Conservation (phyloP, 768 basidiomycete genomes). For the Hemileccinum rubropunctum region DNA sequence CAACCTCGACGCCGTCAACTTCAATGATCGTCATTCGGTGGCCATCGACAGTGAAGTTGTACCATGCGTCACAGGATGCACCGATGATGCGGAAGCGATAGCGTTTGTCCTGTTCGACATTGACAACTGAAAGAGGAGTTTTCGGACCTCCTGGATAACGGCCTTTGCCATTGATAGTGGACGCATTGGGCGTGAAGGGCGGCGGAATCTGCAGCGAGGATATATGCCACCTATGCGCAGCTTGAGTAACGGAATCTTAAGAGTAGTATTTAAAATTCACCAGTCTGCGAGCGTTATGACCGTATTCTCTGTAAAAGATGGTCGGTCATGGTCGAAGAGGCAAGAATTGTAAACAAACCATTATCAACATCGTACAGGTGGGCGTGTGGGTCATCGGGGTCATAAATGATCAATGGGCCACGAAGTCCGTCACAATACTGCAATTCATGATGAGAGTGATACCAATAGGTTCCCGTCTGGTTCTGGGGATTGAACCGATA, state of each 20-base stretch:
- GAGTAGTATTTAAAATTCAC: constrained; percentile 24
- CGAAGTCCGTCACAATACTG: constrained; percentile 44
- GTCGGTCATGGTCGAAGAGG: background rate
- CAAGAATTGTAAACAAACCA: constrained; percentile 26
- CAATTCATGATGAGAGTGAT: constrained; percentile 40
- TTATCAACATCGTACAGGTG: constrained; percentile 46
- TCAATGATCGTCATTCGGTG: constrained; percentile 44
- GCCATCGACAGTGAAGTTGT: constrained; percentile 34
- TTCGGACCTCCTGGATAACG: constrained; percentile 35
- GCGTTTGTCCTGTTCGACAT: constrained; percentile 37
- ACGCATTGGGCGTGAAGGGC: constrained; percentile 34
- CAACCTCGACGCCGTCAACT: constrained; percentile 36
- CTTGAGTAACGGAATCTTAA: background rate
- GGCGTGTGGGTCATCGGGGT: constrained; percentile 42
- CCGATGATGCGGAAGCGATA: constrained; percentile 42
- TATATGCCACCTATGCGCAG: constrained; percentile 26
- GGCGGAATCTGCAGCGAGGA: constrained; percentile 13
- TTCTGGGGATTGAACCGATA: constrained; percentile 39
- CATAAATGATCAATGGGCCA: constrained; percentile 44
- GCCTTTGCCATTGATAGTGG: constrained; percentile 46
- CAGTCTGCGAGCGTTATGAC: constrained; percentile 45
- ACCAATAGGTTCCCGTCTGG: constrained; percentile 50
- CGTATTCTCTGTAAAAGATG: constrained; percentile 33
- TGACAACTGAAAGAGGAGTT: constrained; percentile 36
- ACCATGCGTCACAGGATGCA: constrained; percentile 30